Base-by-base conservation (phyloP, 345 rosid species). In the Geranium brycei region DNA sequence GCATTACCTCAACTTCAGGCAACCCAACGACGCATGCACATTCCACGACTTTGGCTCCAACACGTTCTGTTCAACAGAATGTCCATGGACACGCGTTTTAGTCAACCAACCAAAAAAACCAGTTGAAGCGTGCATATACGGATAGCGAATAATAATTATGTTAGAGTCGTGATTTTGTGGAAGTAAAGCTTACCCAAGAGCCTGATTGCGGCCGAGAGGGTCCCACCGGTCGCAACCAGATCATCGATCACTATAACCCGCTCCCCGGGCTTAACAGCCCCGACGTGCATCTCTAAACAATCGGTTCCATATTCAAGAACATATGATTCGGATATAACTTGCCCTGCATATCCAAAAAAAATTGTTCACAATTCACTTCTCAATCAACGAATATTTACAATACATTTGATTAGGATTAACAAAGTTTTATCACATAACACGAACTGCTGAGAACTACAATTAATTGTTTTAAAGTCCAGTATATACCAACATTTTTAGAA, bases 271-370 rank as follows among this genome's bases (percentile, higher is more conserved):
- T 82, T 61, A 19, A 91, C 90, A 16, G 96, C 95, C 18, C 80
- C 96, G 5, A 85, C 79, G 51, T 91, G 95, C 89, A 91, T 85
- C 78, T 86, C 90, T 13, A 91, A 62, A 62, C 96, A 81, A 73
- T 91, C 97, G 13, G 85, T 79, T 57, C 97, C 97, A 61, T 91
- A 91, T 75, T 91, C 97, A 5, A 91, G 85, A n/a, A 68, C 88
- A 16, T 88, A 91, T 32, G 73, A 60, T 69, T 88, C 91, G 0
- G 85, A 82, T 47, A 91, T 86, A 59, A 81, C 95, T 66, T 83
- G 75, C 62, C 93, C 97, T 91, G 68, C 11, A 47, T 47, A 3
- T 13, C 14, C 53, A 47, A 47, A 13, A 47, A 47, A 47, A 23
- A 23, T 47, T 47, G 5, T 13, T 3, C 3, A 35, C 41, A 35